Conservation (phyloP, 306 rosid species). For the Casuarina cunninghamiana region DNA sequence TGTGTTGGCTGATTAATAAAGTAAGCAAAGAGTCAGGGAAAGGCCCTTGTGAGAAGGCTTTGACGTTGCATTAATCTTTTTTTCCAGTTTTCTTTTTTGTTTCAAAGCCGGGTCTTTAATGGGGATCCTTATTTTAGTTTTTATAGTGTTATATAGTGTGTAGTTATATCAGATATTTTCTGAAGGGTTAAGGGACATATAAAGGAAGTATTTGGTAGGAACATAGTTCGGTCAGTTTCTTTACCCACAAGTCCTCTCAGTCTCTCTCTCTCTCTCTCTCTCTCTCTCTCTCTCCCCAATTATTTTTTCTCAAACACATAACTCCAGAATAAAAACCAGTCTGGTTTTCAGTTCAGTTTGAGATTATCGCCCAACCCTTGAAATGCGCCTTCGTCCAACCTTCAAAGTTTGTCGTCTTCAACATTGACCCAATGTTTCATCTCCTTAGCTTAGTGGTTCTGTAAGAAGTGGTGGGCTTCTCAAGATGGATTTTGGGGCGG, state of each 20-base stretch:
- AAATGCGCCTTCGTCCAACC: constrained; percentile 44
- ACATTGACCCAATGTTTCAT: constrained; percentile 35
- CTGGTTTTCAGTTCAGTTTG: constrained; percentile 54
- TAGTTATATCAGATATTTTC: background rate
- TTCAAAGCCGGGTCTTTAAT: background rate
- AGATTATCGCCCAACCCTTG: constrained; percentile 31
- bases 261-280: background rate
- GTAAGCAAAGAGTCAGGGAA: no score
- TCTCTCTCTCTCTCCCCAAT: constrained; percentile 55
- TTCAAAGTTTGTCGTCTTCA: constrained; percentile 26
- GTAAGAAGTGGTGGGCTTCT: constrained; percentile 14
- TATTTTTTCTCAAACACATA: constrained; percentile 57
- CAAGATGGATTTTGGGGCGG: constrained; percentile 74
- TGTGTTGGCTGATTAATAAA: no score
- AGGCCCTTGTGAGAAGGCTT: no score
- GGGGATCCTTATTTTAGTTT: background rate
- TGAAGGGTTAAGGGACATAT: constrained; percentile 31
- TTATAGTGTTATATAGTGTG: no score
- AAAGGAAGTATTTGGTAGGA: constrained; percentile 16
- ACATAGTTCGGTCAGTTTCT: constrained; percentile 40
- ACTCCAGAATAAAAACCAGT: constrained; percentile 48
- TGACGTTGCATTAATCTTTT: no score
- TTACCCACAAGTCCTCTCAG: constrained; percentile 19
- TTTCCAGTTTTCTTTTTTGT: no score
- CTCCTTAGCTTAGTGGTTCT: constrained; percentile 21